These are phyloP conservation scores for Fusarium torreyae DNA, from an alignment of 2,329 filamentous ascomycete species.

Conservation along the genomic window DNA sequence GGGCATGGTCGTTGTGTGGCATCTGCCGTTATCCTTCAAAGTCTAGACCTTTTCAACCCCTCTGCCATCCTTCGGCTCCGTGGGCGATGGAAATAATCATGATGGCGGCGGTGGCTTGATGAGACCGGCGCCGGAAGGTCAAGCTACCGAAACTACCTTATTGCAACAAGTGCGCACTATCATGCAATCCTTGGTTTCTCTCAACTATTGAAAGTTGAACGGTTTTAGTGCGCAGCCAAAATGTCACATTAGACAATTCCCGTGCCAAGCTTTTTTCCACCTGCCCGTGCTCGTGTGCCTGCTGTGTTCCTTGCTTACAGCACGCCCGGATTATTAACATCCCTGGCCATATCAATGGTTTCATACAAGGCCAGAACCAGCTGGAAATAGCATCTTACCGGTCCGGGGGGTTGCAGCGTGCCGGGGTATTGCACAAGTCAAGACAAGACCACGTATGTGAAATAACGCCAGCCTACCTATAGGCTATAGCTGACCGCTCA, in stretches of 20 bases:
- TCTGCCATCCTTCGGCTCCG: slow-evolving; percentile 12
- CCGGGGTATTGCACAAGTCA: slow-evolving; percentile 4
- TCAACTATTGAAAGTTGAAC: no score
- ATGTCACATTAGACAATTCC: slow-evolving; percentile 6
- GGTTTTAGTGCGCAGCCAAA: not conserved
- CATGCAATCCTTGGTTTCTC: not conserved
- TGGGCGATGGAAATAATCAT: not conserved
- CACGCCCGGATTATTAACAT: not conserved
- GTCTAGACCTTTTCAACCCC: slow-evolving; percentile 14
- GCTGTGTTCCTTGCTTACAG: slow-evolving; percentile 24
- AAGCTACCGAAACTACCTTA: slow-evolving; percentile 12
- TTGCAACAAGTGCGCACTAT: not conserved
- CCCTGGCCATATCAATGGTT: not conserved
- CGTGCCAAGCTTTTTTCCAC: slow-evolving; percentile 29
- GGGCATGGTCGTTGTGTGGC: not conserved
- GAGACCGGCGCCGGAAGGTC: slow-evolving; percentile 16
- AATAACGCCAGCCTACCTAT: slow-evolving; percentile 1
- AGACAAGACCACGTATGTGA: not conserved
- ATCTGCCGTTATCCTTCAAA: slow-evolving; percentile 37
- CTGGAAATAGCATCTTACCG: slow-evolving; percentile 30
- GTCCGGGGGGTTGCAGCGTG: slow-evolving; percentile 10
- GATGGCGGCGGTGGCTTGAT: slow-evolving; percentile 33
- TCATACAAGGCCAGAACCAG: slow-evolving; percentile 3
- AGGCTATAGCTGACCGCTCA: not conserved
- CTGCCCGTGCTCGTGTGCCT: slow-evolving; percentile 15